phyloP scores from a whole-genome alignment of 2,329 filamentous ascomycete species.

The Beauveria medogensis region DNA sequence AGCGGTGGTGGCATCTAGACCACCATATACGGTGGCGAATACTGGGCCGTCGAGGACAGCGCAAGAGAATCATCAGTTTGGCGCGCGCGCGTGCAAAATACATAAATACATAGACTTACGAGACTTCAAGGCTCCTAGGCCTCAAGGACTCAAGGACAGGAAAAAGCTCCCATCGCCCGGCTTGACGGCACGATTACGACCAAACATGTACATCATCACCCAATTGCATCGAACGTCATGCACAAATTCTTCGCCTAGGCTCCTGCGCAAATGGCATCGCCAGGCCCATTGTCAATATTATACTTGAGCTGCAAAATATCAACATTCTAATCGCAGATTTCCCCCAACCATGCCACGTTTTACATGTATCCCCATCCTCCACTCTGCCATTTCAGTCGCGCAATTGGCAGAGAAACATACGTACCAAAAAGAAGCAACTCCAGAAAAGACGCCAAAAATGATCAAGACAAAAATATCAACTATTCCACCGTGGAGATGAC shows the following conservation, averaged over 20 bases:
- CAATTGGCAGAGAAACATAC: background rate
- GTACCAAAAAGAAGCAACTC: background rate
- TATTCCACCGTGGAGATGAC: background rate
- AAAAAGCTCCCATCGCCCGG: no score
- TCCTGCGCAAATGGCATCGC: background rate
- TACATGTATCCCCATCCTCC: background rate
- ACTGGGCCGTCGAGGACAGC: background rate
- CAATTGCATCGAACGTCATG: background rate
- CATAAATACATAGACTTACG: background rate
- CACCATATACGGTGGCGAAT: background rate
- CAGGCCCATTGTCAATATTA: background rate
- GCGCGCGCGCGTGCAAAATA: background rate
- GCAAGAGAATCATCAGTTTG: no score
- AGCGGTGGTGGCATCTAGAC: conserved; percentile 38
- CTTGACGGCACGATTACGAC: background rate
- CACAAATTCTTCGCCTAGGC: background rate
- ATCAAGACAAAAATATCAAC: background rate
- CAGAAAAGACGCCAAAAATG: background rate
- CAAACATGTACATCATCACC: background rate
- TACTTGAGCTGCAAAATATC: background rate
- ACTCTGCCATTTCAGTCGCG: background rate
- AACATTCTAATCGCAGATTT: background rate
- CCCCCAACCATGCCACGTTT: background rate
- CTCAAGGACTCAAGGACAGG: background rate
- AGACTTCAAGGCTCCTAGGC: no score